Evolutionary conservation across 169 alveolate genomes (phyloP).

Genomic region (Eimeria acervulina): DNA sequence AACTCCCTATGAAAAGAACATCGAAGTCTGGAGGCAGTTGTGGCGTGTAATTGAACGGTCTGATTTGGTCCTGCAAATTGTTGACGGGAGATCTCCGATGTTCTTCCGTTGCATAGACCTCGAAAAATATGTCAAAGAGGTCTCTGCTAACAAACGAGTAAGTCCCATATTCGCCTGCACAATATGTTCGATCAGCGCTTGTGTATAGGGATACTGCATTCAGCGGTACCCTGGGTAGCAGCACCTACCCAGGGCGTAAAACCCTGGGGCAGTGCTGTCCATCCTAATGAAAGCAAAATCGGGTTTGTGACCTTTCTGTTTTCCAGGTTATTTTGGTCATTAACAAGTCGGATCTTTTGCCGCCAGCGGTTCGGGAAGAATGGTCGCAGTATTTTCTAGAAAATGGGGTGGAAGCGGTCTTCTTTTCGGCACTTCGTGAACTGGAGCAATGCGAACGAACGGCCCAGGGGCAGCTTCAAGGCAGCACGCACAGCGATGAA

Average conservation of each 20-base stretch:
- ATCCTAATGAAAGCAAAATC: neutral
- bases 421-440: constrained; percentile 80
- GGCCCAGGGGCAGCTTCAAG: neutral
- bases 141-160: constrained; percentile 77
- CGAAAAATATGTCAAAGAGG: constrained; percentile 91
- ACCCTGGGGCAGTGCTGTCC: neutral
- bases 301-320: neutral
- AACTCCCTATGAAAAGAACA: constrained; percentile 99
- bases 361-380: constrained; percentile 67
- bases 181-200: neutral
- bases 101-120: constrained; percentile 95
- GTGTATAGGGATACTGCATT: neutral
- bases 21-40: constrained; percentile 99
- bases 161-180: neutral
- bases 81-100: constrained; percentile 99
- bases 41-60: constrained; percentile 99
- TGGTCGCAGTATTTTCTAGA: constrained; percentile 71
- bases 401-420: constrained; percentile 47
- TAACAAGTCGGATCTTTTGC: constrained; percentile 84
- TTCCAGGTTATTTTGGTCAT: constrained; percentile 80
- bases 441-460: constrained; percentile 15
- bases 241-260: neutral
- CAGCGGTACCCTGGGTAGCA: too few species aligned
- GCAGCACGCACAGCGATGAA: neutral
- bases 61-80: constrained; percentile 96